Evolutionary conservation across 2,329 filamentous ascomycete species (phyloP).

Genomic region (Zymoseptoria pseudotritici): DNA sequence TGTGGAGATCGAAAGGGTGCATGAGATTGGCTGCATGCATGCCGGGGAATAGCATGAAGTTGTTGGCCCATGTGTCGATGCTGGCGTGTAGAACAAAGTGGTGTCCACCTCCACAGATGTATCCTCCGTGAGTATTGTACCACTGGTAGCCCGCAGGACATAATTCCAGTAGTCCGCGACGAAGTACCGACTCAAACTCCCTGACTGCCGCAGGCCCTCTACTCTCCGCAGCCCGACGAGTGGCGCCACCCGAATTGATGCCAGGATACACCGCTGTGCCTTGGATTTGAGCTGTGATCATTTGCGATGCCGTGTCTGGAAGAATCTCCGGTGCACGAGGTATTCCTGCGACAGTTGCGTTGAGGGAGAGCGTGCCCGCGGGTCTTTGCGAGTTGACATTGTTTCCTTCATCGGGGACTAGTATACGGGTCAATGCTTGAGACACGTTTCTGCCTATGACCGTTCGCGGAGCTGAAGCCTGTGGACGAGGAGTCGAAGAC

Average conservation of each 20-base stretch:
- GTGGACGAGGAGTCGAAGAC: background rate
- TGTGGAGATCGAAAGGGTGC: background rate
- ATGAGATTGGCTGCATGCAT: background rate
- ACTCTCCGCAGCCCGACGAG: background rate
- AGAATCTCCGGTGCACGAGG: background rate
- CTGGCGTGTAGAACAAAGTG: background rate
- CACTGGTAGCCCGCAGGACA: background rate
- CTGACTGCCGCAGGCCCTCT: background rate
- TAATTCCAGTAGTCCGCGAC: background rate
- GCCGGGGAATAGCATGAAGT: background rate
- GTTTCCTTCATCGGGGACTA: background rate
- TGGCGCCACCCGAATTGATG: background rate
- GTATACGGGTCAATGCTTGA: background rate
- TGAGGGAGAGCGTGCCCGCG: background rate
- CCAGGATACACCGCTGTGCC: background rate
- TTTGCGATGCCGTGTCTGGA: background rate
- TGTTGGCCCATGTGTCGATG: background rate
- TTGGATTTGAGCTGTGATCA: background rate
- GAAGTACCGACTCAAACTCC: background rate
- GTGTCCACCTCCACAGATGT: background rate
- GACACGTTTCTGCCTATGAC: background rate
- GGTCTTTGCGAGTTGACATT: background rate
- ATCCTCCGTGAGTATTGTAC: background rate
- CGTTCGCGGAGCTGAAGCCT: background rate
- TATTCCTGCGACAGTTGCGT: background rate